Base-by-base conservation (phyloP, 2,329 filamentous ascomycete genomes). In the Blastomyces emzantsi region DNA sequence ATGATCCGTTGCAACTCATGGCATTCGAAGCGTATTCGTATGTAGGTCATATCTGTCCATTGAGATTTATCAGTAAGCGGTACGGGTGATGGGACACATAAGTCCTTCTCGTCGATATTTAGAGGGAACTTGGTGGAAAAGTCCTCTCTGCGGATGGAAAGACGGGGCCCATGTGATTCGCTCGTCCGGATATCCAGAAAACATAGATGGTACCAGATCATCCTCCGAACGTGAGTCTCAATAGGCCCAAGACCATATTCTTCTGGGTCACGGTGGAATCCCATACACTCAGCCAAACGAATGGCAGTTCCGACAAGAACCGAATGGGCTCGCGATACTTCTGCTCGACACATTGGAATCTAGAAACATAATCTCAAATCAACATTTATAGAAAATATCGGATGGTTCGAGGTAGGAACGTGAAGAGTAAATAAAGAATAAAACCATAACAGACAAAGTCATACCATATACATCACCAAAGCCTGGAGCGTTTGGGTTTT, bases 121-220 rank as follows among this genome's bases (percentile, higher is more conserved):
- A 88, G 76, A 0, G 89, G 89, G 33, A 90, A 81, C 65, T 83
- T 85, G 0, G 89, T 90, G 68, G 90, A 88, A 72, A 87, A 92
- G 69, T 92, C 88, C 28, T 90, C 88, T 49, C 82, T 80, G n/a
- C 87, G 83, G 62, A 92, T 90, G 61, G 85, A 82, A 0, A 87
- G 87, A 30, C 86, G 81, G 9, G 89, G 89, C 0, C 88, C 89
- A 66, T 90, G 88, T 1, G 86, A 84, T 74, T 92, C 89, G 69
- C 85, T 89, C 0, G 88, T 90, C 49, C 88, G 81, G 63, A 90
- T 83, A 71, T 92, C 89, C 9, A 92, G 79, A 71, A 90, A 90
- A 73, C 87, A 90, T 25, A 92, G 80, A 69, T 92, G 88, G 71
- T 90, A 87, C 89, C 89, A 92, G 43, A 91, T 80, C 49, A 91